Evolutionary conservation across 139 green algal species (phyloP).

Genomic region (Raphidocelis subcapitata): DNA sequence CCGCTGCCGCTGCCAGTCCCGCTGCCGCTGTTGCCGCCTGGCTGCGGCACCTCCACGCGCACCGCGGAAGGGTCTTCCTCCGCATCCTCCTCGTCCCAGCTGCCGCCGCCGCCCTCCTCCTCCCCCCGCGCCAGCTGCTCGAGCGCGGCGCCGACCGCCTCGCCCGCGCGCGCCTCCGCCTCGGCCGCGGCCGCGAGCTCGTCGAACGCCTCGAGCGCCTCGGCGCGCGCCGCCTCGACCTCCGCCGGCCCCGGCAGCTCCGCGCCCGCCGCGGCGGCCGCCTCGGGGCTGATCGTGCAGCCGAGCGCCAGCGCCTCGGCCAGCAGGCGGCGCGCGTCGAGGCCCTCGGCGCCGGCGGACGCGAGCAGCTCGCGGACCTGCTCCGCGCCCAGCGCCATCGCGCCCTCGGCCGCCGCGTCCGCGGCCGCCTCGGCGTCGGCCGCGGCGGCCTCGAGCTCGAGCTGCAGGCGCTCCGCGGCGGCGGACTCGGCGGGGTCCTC

Average conservation of each 20-base stretch:
- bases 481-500: background rate
- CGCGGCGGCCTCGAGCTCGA: background rate
- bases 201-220: slow-evolving; percentile 2
- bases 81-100: too few species aligned
- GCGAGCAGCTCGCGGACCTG: slow-evolving; percentile 12
- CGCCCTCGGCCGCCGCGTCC: background rate
- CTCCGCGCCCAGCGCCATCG: background rate
- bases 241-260: background rate
- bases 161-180: too few species aligned
- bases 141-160: too few species aligned
- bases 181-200: background rate
- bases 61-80: too few species aligned
- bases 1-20: too few species aligned
- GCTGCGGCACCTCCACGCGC: too few species aligned
- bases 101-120: too few species aligned
- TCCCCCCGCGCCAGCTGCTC: too few species aligned
- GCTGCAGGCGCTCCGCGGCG: background rate
- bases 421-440: background rate
- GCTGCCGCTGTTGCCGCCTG: too few species aligned
- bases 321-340: slow-evolving; percentile 9
- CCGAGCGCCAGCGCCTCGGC: slow-evolving; percentile 22
- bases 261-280: slow-evolving; percentile 5
- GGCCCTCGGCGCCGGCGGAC: slow-evolving; percentile 2
- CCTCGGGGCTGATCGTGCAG: background rate
- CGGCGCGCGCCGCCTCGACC: background rate